Percentiles rank a stretch among this genome's conserved stretches.
phyloP scores from a whole-genome alignment of 164 flowering plant species.

The Cinnamomum micranthum region DNA sequence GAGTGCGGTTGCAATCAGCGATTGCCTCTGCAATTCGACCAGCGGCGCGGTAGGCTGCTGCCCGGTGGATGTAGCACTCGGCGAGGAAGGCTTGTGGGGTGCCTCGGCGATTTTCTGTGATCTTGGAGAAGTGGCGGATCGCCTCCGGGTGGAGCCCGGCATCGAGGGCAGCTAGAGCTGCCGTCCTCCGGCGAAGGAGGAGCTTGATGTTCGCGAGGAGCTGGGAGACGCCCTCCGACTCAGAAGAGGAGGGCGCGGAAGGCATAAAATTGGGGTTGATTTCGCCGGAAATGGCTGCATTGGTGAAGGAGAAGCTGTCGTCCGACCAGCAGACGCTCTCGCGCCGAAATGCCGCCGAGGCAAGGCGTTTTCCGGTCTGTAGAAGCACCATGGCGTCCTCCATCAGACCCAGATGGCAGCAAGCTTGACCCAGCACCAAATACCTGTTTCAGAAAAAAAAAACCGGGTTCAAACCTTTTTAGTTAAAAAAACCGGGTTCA shows the following conservation, averaged over 20 bases:
- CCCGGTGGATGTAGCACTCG: slow-evolving; percentile 82
- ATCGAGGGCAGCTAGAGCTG: slow-evolving; percentile 87
- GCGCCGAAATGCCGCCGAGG: slow-evolving; percentile 74
- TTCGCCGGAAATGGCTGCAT: slow-evolving; percentile 11
- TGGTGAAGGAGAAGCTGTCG: slow-evolving; percentile 64
- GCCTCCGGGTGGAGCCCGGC: slow-evolving; percentile 91
- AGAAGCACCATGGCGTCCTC: slow-evolving; percentile 95
- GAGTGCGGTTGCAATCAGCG: slow-evolving; percentile 76
- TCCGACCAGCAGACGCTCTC: slow-evolving; percentile 75
- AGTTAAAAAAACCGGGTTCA: too few relatives aligned
- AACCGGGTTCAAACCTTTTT: too few relatives aligned
- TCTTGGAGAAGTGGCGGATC: slow-evolving; percentile 86
- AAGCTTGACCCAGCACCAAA: slow-evolving; percentile 85
- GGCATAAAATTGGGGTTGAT: slow-evolving; percentile 14
- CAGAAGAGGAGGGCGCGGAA: slow-evolving; percentile 35
- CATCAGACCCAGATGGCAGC: slow-evolving; percentile 86
- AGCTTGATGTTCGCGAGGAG: slow-evolving; percentile 76
- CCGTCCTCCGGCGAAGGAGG: slow-evolving; percentile 80
- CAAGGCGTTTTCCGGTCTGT: slow-evolving; percentile 87
- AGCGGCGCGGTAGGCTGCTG: slow-evolving; percentile 55
- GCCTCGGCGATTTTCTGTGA: slow-evolving; percentile 76
- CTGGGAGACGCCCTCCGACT: slow-evolving; percentile 52
- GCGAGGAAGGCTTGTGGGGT: slow-evolving; percentile 86
- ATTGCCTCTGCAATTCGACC: slow-evolving; percentile 85
- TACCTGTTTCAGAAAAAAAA: slow-evolving; percentile 41